Evolutionary conservation across 2,329 filamentous ascomycete species (phyloP).

Genomic region (Mycosphaerella arachidis): DNA sequence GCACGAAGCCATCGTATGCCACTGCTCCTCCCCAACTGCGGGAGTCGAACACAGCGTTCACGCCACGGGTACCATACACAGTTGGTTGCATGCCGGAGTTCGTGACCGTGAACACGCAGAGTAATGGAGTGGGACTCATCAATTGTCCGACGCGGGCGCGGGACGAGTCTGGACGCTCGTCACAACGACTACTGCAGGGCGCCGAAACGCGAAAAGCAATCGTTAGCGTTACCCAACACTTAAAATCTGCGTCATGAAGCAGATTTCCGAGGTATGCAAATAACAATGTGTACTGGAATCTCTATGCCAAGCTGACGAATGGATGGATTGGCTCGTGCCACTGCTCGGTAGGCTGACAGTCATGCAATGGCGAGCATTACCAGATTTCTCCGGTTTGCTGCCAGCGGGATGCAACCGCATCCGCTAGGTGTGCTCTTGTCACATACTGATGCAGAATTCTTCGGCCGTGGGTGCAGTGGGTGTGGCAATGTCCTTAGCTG

Average conservation of each 20-base stretch:
- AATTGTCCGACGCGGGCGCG: too few species aligned
- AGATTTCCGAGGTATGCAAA: neutral
- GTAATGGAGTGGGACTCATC: too few species aligned
- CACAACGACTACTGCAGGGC: slow-evolving; percentile 8
- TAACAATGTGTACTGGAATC: neutral
- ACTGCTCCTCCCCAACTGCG: too few species aligned
- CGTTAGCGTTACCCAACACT: slow-evolving; percentile 1
- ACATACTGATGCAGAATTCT: neutral
- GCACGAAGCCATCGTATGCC: neutral
- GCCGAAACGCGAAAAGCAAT: slow-evolving; percentile 1
- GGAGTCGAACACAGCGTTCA: too few species aligned
- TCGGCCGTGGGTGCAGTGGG: neutral
- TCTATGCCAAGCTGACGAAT: neutral
- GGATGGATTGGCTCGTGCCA: neutral
- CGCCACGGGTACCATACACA: too few species aligned
- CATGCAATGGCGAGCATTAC: neutral
- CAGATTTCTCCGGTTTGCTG: neutral
- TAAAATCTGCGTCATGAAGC: slow-evolving; percentile 1
- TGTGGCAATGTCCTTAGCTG: neutral
- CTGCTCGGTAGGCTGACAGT: neutral
- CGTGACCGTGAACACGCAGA: too few species aligned
- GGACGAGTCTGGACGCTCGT: too few species aligned
- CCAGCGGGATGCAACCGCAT: neutral
- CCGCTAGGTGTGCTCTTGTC: neutral
- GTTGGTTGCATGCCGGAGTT: too few species aligned